Base-by-base conservation (phyloP, 2,329 filamentous ascomycete genomes). In the Phaeosphaeria sp. region DNA sequence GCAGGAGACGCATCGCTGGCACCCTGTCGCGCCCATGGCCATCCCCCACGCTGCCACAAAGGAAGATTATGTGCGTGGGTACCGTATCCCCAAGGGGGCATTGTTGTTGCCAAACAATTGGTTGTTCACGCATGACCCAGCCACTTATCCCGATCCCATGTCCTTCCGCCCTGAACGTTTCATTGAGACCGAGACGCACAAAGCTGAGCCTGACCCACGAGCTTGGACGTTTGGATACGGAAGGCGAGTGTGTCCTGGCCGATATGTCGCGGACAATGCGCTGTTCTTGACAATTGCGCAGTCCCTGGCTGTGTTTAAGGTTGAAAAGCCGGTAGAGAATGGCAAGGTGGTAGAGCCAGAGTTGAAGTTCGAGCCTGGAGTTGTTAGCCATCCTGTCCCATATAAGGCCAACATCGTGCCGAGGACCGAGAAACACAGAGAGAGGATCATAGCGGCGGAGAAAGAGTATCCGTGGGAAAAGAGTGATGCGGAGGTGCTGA, bases 141-240 rank as follows among this genome's bases (percentile, higher is more conserved):
- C 64, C 0, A 61, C 74, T 0, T 81, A 81, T 49, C 60, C 69
- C 0, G 66, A 77, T 2, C 78, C 79, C 0, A 74, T 72, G 60
- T 20, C n/a, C 0, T 84, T 83, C 69, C 74, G 76, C 0, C 82
- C 82, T 0, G 78, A 81, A 30, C 77, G 82, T 1, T 82, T 79
- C 67, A 64, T 83, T 0, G 71, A 59, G 2, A 68, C 74, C 13
- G 24, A 27, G 17, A 48, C 43, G 18, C 51, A 53, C 27, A 63
- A 61, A 0, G 70, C 78, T 1, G 78, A 82, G 51, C 74, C 73
- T 3, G 78, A 81, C 55, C 79, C 79, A 2, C 66, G 70, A 2
- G 66, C 57, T 0, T 69, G 61, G 33, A 70, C 63, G 4, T 79
- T 81, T 44, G 80, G 80, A 5, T 82, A 75, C 55, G 79, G 80